Evolutionary conservation across 23 red algal species (phyloP), one percentile per base, ranked within the genome.

Genomic region (Agarophyton chilense): DNA sequence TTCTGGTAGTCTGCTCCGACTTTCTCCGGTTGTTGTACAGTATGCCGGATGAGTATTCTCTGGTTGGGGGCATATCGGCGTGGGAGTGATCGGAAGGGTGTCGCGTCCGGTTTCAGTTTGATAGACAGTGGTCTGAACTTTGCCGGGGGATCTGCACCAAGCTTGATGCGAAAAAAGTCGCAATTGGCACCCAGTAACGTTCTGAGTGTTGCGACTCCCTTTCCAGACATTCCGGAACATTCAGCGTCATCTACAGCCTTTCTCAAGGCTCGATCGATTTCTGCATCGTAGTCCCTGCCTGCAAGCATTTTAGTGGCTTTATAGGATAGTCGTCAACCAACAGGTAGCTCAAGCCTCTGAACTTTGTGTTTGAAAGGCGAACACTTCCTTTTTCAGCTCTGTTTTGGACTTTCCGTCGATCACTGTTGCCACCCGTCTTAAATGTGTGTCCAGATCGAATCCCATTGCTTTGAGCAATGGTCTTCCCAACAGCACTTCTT

Each of bases 1-100:
- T 89, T 89, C 18, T 62, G 7, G 84, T 89, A 89, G 2, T 63
- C 70, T 2, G 84, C 84, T 1, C 70, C 70, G 13, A 89, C 35
- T 21, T 60, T 43, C 39, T 89, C 70, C 52, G 55, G 31, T 13
- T 77, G 45, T 33, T 74, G 28, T 7, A 75, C 47, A 36, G 66
- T 60, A 38, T 38, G 36, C 10, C 33, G 0, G 39, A 88, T 88
- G 24, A 75, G 52, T 8, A 24, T 9, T 77, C 32, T 38, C 35
- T 88, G 83, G 2, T 51, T 24, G 0, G 50, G 42, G 18, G 41
- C 36, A 36, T 77, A 74, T 41, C 66, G 61, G 2, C 63, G 42
- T 21, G 75, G 44, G 11, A 41, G 17, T 3, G 51, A 0, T 19
- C 47, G 36, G 52, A 79, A 32, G 6, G 73, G 75, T 39, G 0